phyloP scores from a whole-genome alignment of 2,329 filamentous ascomycete species.

The Exophiala sp. region DNA sequence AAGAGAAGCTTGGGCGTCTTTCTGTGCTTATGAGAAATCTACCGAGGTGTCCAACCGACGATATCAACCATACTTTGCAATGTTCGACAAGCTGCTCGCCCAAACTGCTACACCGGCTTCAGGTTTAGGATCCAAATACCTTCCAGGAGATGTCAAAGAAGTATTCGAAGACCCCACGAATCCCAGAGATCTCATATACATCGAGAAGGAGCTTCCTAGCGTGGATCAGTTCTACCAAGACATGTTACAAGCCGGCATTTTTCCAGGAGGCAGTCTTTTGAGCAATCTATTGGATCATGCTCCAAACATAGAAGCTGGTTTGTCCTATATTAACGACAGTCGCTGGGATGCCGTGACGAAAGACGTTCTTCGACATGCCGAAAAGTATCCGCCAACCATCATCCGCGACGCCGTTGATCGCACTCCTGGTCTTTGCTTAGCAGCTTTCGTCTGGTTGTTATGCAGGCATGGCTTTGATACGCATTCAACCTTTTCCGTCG shows the following conservation, averaged over 20 bases:
- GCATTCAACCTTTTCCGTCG: slow-evolving; percentile 1
- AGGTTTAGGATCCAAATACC: slow-evolving; percentile 3
- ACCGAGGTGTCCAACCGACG: slow-evolving; percentile 31
- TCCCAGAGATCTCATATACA: slow-evolving; percentile 56
- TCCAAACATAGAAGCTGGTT: slow-evolving; percentile 37
- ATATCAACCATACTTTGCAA: slow-evolving; percentile 46
- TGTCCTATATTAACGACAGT: slow-evolving; percentile 43
- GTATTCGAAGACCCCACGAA: slow-evolving; percentile 54
- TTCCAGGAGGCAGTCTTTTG: slow-evolving; percentile 43
- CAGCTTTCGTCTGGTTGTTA: slow-evolving; percentile 44
- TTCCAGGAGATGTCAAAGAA: slow-evolving; percentile 56
- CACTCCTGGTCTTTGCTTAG: slow-evolving; percentile 39
- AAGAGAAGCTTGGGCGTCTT: slow-evolving; percentile 64
- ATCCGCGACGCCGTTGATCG: slow-evolving; percentile 26
- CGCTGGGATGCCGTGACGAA: slow-evolving; percentile 33
- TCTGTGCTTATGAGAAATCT: slow-evolving; percentile 53
- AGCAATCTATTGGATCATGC: slow-evolving; percentile 49
- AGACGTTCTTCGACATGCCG: slow-evolving; percentile 15
- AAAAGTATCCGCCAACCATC: slow-evolving; percentile 18
- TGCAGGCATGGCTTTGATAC: slow-evolving; percentile 31
- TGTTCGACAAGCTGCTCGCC: slow-evolving; percentile 55
- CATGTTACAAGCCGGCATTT: slow-evolving; percentile 47
- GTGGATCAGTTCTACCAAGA: slow-evolving; percentile 50
- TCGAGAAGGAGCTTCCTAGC: slow-evolving; percentile 52
- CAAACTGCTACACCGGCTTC: slow-evolving; percentile 30